Evolutionary conservation across 1,284 basidiomycete species (phyloP), one percentile per base, ranked within the genome.

Genomic region (Naganishia sp.): DNA sequence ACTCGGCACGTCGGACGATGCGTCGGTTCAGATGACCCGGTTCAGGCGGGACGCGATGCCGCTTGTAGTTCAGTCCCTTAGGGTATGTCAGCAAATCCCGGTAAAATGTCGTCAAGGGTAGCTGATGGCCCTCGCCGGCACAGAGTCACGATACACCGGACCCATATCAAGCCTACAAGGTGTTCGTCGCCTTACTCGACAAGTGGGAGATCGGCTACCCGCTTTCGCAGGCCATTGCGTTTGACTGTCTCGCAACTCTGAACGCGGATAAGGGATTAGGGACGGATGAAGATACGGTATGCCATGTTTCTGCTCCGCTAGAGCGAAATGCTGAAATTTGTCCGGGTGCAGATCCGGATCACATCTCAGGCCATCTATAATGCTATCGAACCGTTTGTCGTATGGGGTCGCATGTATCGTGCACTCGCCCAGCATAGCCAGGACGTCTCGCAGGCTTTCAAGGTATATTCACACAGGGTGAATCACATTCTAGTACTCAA

Each of bases 121-220:
- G 18, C 67, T 31, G 47, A 54, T 53, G 5, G 23, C 21, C 32
- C 13, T 51, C 35, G 43, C 13, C 2, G 0, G 35, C 13, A 39
- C 35, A 39, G 35, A 39, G 31, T 32, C 54, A 5, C 42, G 90
- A 92, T 69, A 92, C 92, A 89, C 23, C 25, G 21, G 45, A 60
- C 7, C 68, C 87, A 89, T 0, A 85, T 81, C 67, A 70, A 90
- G 18, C 96, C 0, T 98, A 93, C 84, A 94, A 94, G 78, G 90
- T 98, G 53, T 95, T 97, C 76, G 87, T 98, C 32, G 94, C 94
- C 0, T 79, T 99, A 18, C 82, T 98, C 69, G 96, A 99, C 79
- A 96, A 96, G 77, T 97, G 92, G 90, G 94, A 97, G 78, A 88
- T 99, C 58, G 95, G 95, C 0, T 86, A 86, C 21, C 84, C 86